These are phyloP conservation scores for Angomonas ambiguus DNA, from an alignment of 208 protist genomes.

Conservation along the genomic window DNA sequence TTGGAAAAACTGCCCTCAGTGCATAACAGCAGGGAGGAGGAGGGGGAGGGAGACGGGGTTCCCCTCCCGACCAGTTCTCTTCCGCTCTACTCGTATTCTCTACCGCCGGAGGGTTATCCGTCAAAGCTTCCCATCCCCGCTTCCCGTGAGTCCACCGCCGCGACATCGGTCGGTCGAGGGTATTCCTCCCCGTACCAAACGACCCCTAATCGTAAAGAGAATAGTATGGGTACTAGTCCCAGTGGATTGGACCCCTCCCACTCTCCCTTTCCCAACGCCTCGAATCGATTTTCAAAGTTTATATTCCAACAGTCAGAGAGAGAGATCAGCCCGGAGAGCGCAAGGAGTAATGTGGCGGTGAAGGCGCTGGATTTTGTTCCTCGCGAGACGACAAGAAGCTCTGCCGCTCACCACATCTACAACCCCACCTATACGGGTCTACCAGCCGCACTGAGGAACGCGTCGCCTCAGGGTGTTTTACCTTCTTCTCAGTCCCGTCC, in stretches of 20 bases:
- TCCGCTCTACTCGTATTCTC: neutral
- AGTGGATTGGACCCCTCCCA: neutral
- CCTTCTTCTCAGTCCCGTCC: too few relatives aligned
- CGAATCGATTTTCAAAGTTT: neutral
- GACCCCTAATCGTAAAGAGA: too few relatives aligned
- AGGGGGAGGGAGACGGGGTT: neutral
- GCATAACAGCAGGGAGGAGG: neutral
- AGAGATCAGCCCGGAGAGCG: neutral
- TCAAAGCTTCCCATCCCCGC: too few relatives aligned
- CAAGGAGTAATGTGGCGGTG: neutral
- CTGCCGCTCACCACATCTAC: neutral
- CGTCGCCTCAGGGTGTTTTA: too few relatives aligned
- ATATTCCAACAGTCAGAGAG: neutral
- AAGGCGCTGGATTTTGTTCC: neutral
- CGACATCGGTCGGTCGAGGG: too few relatives aligned
- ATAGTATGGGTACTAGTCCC: too few relatives aligned
- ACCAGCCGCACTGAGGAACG: too few relatives aligned
- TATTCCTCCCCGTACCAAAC: too few relatives aligned
- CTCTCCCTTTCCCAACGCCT: neutral
- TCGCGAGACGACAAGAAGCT: neutral
- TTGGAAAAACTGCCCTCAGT: conserved; percentile 4
- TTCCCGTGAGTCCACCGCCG: too few relatives aligned
- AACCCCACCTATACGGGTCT: neutral
- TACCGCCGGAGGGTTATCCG: neutral
- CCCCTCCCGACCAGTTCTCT: neutral